Evolutionary conservation across 164 flowering plant genomes (phyloP), one percentile per base, ranked within the genome.

Genomic region (Macadamia integrifolia): DNA sequence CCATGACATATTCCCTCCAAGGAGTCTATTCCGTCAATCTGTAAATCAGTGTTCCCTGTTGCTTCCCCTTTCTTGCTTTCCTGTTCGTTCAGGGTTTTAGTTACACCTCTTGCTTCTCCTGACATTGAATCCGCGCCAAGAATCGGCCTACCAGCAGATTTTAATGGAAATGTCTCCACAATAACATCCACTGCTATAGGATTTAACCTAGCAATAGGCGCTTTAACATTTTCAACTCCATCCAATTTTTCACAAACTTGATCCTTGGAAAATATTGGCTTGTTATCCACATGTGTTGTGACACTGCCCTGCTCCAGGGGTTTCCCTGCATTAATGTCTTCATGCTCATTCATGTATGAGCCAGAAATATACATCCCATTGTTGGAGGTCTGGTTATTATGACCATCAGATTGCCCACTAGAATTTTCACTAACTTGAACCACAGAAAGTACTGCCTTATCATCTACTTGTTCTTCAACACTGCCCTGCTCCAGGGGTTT

Each of bases 111-210:
- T 44, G 48, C 17, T 43, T 80, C 79, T 58, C 10, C 49, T 29
- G 72, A 74, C 15, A 18, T 46, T 70, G 28, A 72, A 57, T 75
- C 78, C 10, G 64, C 61, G 48, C 56, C 58, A 28, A 69, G 61
- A 43, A 58, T 57, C 23, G 69, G 62, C 53, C 64, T 73, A 29
- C 71, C 2, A 61, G 73, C 68, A 60, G 83, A 62, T 35, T 62
- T 67, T 12, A 84, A 28, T 28, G 89, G 93, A 78, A 85, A 86
- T 46, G 85, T 85, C 77, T 88, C 93, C 40, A 86, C 90, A 6
- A 66, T 60, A 58, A 82, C 72, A 60, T 72, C 80, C 43, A 72
- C 63, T 40, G 67, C 71, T 30, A 74, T 57, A 55, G 67, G 67
- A 70, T 73, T 69, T n/a, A 76, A 62, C 64, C 55, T 50, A 62